Conservation (phyloP, 805 yeast genomes). For the Saccharomycopsis sp. region DNA sequence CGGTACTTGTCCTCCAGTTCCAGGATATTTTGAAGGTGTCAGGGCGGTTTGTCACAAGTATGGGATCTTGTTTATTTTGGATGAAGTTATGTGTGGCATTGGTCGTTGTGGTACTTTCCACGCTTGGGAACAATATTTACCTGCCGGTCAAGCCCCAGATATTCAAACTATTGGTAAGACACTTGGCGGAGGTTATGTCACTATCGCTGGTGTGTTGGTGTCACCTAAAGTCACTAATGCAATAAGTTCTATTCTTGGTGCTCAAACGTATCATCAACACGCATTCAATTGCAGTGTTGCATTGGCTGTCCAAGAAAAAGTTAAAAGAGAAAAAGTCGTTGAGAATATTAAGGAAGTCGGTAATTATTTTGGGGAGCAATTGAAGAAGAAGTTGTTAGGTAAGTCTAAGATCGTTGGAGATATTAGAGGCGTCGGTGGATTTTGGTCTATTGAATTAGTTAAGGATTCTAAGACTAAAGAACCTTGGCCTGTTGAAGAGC, state of each 20-base stretch:
- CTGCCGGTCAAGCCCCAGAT: slow-evolving; percentile 37
- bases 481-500: slow-evolving; percentile 34
- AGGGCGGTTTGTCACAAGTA: slow-evolving; percentile 44
- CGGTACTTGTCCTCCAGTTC: slow-evolving; percentile 39
- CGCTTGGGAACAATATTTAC: slow-evolving; percentile 41
- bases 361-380: slow-evolving; percentile 33
- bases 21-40: slow-evolving; percentile 41
- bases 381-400: slow-evolving; percentile 30
- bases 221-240: slow-evolving; percentile 36
- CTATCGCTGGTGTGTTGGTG: slow-evolving; percentile 40
- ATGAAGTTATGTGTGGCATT: slow-evolving; percentile 54
- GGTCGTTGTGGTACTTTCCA: slow-evolving; percentile 44
- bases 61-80: slow-evolving; percentile 42
- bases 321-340: slow-evolving; percentile 29
- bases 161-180: slow-evolving; percentile 44
- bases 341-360: slow-evolving; percentile 40
- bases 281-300: slow-evolving; percentile 42
- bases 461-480: slow-evolving; percentile 46
- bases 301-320: slow-evolving; percentile 39
- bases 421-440: slow-evolving; percentile 57
- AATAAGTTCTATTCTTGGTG: slow-evolving; percentile 35
- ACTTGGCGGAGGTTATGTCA: slow-evolving; percentile 42
- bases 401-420: slow-evolving; percentile 43
- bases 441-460: slow-evolving; percentile 52
- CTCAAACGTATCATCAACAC: slow-evolving; percentile 47